Conservation (phyloP, 495 filamentous ascomycete genomes). For the Xanthoparmelia taractica region DNA sequence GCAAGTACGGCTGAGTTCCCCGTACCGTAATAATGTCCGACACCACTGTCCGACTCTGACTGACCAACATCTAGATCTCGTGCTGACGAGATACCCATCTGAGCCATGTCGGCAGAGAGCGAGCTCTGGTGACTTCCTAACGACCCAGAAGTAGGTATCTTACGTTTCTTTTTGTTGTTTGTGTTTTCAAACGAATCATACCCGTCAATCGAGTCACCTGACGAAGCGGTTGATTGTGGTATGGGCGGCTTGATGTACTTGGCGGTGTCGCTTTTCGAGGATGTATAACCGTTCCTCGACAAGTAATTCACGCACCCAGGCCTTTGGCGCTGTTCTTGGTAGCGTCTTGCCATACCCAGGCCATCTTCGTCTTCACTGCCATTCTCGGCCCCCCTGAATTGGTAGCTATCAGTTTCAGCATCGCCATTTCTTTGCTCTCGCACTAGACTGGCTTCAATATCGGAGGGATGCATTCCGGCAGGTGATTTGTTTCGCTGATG, state of each 20-base stretch:
- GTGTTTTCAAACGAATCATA: slow-evolving; percentile 98
- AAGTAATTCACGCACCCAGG: not conserved
- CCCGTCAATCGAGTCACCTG: slow-evolving; percentile 51
- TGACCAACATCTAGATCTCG: slow-evolving; percentile 37
- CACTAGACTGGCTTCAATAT: slow-evolving; percentile 17
- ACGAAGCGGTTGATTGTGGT: slow-evolving; percentile 45
- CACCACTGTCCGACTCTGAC: slow-evolving; percentile 40
- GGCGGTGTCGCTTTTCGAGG: slow-evolving; percentile 20
- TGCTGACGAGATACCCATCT: slow-evolving; percentile 48
- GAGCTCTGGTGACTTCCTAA: slow-evolving; percentile 54
- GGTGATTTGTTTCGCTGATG: slow-evolving; percentile 25
- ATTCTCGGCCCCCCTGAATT: slow-evolving; percentile 29
- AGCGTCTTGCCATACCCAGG: slow-evolving; percentile 7
- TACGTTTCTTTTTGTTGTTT: slow-evolving; percentile 99
- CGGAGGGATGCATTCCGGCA: slow-evolving; percentile 20
- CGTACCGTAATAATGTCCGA: slow-evolving; percentile 51
- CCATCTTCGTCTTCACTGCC: slow-evolving; percentile 35
- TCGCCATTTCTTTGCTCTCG: slow-evolving; percentile 17
- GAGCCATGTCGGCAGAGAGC: slow-evolving; percentile 55
- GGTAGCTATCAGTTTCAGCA: slow-evolving; percentile 24
- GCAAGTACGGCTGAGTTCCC: slow-evolving; percentile 40
- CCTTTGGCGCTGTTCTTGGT: slow-evolving; percentile 19
- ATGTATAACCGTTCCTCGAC: slow-evolving; percentile 5
- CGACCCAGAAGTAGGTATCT: slow-evolving; percentile 83
- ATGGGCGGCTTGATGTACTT: slow-evolving; percentile 40